Conservation (phyloP, 2,329 filamentous ascomycete genomes). For the Monilinia fructigena region DNA sequence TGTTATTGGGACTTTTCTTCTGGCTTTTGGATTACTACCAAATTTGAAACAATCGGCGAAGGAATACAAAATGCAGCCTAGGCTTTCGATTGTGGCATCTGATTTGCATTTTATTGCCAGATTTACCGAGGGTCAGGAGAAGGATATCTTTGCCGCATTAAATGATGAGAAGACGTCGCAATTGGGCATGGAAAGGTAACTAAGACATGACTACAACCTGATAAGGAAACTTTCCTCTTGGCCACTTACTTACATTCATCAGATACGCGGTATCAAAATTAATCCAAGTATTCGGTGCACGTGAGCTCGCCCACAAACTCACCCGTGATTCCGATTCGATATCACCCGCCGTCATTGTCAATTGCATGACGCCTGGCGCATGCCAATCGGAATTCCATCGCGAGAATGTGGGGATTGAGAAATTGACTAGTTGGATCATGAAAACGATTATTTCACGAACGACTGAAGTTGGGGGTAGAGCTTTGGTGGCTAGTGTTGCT, state of each 20-base stretch:
- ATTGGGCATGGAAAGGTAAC: slow-evolving; percentile 10
- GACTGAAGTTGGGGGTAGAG: slow-evolving; percentile 4
- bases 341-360: slow-evolving; percentile 17
- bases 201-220: not conserved
- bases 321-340: not conserved
- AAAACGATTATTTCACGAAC: not conserved
- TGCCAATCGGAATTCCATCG: slow-evolving; percentile 19
- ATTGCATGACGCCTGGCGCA: slow-evolving; percentile 17
- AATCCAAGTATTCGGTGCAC: slow-evolving; percentile 8
- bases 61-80: slow-evolving; percentile 20
- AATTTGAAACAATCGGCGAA: slow-evolving; percentile 32
- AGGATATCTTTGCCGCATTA: slow-evolving; percentile 31
- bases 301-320: slow-evolving; percentile 9
- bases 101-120: slow-evolving; percentile 32
- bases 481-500: not conserved
- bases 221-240: not conserved
- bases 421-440: slow-evolving; percentile 9
- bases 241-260: not conserved
- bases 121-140: slow-evolving; percentile 29
- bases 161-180: slow-evolving; percentile 27
- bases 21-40: slow-evolving; percentile 34
- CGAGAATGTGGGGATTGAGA: slow-evolving; percentile 1
- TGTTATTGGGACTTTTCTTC: slow-evolving; percentile 36
- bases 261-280: slow-evolving; percentile 24
- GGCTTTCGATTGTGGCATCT: slow-evolving; percentile 29